These are phyloP conservation scores for Chloropicon primus DNA, from an alignment of 139 green algal species.

Conservation along the genomic window DNA sequence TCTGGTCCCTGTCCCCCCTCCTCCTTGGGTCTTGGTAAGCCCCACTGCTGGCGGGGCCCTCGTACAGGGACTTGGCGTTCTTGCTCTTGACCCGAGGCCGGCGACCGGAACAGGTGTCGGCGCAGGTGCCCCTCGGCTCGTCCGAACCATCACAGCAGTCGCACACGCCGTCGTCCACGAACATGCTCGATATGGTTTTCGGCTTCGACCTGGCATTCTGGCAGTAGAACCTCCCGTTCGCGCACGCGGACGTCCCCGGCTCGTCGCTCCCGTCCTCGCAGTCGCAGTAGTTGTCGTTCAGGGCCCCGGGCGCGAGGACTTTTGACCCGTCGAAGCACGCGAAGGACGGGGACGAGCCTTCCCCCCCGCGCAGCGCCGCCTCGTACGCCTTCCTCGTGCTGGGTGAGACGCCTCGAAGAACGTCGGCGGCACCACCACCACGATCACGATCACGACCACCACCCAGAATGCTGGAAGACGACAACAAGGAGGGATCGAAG, in stretches of 20 bases:
- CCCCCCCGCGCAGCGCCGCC: neutral
- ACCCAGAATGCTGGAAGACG: too few relatives aligned
- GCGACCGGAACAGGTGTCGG: neutral
- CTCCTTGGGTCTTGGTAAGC: too few relatives aligned
- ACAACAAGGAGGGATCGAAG: too few relatives aligned
- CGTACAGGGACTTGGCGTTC: too few relatives aligned
- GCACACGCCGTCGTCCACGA: slow-evolving; percentile 18
- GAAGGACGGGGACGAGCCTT: too few relatives aligned
- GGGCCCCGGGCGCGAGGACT: neutral
- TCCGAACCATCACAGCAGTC: slow-evolving; percentile 21
- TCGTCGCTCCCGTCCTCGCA: slow-evolving; percentile 20
- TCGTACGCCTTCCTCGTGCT: neutral
- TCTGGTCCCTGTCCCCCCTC: too few relatives aligned
- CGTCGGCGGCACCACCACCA: neutral
- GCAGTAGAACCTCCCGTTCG: slow-evolving; percentile 6
- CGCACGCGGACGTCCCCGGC: slow-evolving; percentile 14
- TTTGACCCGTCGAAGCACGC: neutral
- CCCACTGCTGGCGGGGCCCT: too few relatives aligned
- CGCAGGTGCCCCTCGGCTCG: neutral
- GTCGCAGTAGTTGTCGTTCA: slow-evolving; percentile 25
- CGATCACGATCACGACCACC: neutral
- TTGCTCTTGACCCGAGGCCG: neutral
- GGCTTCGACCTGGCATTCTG: neutral
- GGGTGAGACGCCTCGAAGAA: neutral
- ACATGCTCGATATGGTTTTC: neutral